Base-by-base conservation (phyloP, 2,329 filamentous ascomycete species). In the Ophiocordyceps polyrhachis-furcata region DNA sequence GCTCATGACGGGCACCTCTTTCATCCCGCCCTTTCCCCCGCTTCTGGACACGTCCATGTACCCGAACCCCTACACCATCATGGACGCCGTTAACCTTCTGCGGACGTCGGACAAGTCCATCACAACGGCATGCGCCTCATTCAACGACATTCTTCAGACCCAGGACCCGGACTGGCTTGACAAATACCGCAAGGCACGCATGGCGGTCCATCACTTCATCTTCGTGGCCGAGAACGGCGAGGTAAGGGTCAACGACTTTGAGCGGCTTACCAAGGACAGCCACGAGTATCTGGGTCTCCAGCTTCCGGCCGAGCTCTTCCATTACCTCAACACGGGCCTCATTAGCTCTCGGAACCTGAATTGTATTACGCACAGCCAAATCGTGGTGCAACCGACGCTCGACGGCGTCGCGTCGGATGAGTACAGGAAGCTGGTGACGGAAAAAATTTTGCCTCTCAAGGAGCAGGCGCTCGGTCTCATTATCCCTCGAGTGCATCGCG, bases 221-320 rank as follows among this genome's bases (percentile, higher is more conserved):
- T 78, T 88, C 55, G 78, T 94, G 51, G 76, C 79, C 31, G 71
- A 76, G 45, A 76, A 75, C n/a, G 91, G 91, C 38, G 78, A 81
- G 54, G 73, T 94, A 43, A 74, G 76, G 48, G 81, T 87, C 15
- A 71, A 85, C 53, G 79, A 88, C 53, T 73, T 70, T 45, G 81
- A 84, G 8, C 71, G 76, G 45, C 74, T 87, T 19, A 88, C 91
- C 2, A 74, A 73, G 41, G 88, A 96, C 57, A 80, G 91, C 51
- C 84, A 93, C 57, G 81, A 89, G 55, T 88, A 95, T 57, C 76
- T 95, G 49, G 87, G 87, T n/a, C 76, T 93, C 47, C 82, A 88
- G 48, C 69, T 98, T 5, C 87, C 91, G 0, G 79, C 87, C 38
- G 91, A 98, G 62, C 69, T 96, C 17, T 88, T 89, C 58, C 83